Evolutionary conservation across 73 alveolate genomes (phyloP).

Genomic region (Symbiodinium pilosum): DNA sequence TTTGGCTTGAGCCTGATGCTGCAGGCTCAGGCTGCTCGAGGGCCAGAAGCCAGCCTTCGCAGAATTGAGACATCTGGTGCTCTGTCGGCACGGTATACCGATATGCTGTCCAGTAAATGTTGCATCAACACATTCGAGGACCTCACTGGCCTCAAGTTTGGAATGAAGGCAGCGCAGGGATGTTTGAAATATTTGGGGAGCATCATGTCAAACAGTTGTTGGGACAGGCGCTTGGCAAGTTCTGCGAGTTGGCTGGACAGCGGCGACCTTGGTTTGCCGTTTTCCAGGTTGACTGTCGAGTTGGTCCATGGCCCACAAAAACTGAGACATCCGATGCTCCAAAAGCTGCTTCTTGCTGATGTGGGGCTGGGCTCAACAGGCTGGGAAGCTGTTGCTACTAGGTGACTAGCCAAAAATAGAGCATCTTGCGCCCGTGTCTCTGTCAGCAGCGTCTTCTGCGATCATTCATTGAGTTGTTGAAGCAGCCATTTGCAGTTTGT

Average conservation of each 20-base stretch:
- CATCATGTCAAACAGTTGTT: too few species aligned
- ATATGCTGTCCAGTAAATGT: not conserved
- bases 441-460: too few species aligned
- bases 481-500: too few species aligned
- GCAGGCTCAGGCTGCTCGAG: conserved; percentile 4
- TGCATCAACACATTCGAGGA: not conserved
- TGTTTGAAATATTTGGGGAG: too few species aligned
- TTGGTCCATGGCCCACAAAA: too few species aligned
- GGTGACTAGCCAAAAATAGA: too few species aligned
- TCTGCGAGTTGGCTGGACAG: not conserved
- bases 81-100: not conserved
- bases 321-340: conserved; percentile 32
- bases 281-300: not conserved
- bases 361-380: conserved; percentile 67
- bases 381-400: too few species aligned
- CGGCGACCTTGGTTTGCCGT: not conserved
- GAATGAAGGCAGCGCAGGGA: conserved; percentile 25
- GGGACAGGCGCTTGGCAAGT: not conserved
- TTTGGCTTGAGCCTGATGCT: too few species aligned
- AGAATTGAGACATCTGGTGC: not conserved
- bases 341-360: conserved; percentile 35
- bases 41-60: not conserved
- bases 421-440: too few species aligned
- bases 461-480: too few species aligned
- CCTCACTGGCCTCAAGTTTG: conserved; percentile 70